A percentile compares a stretch with the other conserved stretches of the same genome.
Evolutionary conservation across 805 yeast genomes (phyloP).

Genomic region (Candida koratica): DNA sequence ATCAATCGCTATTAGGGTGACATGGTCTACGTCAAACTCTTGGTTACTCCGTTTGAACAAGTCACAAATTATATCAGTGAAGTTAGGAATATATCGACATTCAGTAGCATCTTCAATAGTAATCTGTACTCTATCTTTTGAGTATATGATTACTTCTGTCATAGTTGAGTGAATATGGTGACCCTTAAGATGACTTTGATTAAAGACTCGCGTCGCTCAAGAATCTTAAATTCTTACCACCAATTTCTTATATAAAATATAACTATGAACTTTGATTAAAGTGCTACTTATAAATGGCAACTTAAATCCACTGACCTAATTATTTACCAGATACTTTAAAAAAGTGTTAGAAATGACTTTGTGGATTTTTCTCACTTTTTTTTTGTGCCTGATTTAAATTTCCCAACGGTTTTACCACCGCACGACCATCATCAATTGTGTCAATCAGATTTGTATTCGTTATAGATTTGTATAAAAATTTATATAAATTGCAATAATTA

Average conservation of each 20-base stretch:
- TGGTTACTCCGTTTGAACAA: constrained; percentile 30
- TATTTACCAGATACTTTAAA: constrained; percentile 4
- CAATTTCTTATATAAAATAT: no score
- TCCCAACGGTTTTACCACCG: constrained; percentile 8
- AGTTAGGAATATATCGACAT: background rate
- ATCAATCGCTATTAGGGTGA: constrained; percentile 21
- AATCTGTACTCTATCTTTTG: background rate
- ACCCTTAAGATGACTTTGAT: background rate
- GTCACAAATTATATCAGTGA: constrained; percentile 9
- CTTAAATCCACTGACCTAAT: no score
- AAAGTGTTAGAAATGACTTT: background rate
- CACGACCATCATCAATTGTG: background rate
- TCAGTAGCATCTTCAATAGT: background rate
- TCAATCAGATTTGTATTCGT: background rate
- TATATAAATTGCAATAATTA: constrained; percentile 10
- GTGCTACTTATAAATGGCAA: no score
- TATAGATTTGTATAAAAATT: constrained; percentile 1
- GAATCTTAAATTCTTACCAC: no score
- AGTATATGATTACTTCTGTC: constrained; percentile 9
- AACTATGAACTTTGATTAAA: no score
- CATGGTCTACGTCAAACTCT: constrained; percentile 32
- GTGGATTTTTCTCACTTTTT: constrained; percentile 6
- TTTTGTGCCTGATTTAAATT: constrained; percentile 6
- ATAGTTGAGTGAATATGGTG: no score
- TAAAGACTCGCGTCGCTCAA: no score